Base-by-base conservation (phyloP, 2,329 filamentous ascomycete genomes). In the Paracoccidioides lutzii region DNA sequence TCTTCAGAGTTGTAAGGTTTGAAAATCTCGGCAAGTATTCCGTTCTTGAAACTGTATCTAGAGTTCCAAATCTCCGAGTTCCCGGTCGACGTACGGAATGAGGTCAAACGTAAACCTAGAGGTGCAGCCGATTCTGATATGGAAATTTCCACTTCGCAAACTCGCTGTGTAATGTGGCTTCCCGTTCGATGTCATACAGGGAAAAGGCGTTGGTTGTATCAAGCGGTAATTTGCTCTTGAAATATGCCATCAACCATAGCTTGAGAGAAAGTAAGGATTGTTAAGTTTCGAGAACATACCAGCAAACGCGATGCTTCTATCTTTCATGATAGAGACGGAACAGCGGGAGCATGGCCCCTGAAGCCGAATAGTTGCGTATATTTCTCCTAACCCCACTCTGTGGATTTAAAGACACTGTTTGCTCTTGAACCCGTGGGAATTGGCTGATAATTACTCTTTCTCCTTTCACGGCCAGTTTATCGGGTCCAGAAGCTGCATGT, bases 91-190 rank as follows among this genome's bases (percentile, higher is more conserved):
- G 64, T 89, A 93, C 4, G 85, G 85, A 55, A 91, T 66, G 0
- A 78, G 79, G 66, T 93, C 88, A 64, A 90, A 90, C n/a, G 87
- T 82, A 60, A 89, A 83, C 66, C 88, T 85, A 0, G 70, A 68
- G 9, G 52, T 48, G 10, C 69, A 67, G 2, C 66, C 66, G 63
- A 14, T 72, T 74, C 1, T 85, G 85, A 63, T 81, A 83, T 0
- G 67, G 69, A 62, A 86, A 87, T 33, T 86, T 76, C 78, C 83
- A 84, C 59, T 77, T 81, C 3, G 84, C 83, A 65, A 85, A 91
- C 42, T 85, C 80, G 28, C 78, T 82, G 64, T 85, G 76, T 48
- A 89, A 71, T 28, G 83, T 77, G 0, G 83, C 81, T 61, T 85
- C 77, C 62, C 72, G 73, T 3, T 71, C 68, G 12, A 83, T 63